These are phyloP conservation scores for Flaveria trinervia DNA, from an alignment of 129 eudicot genomes.

Conservation along the genomic window DNA sequence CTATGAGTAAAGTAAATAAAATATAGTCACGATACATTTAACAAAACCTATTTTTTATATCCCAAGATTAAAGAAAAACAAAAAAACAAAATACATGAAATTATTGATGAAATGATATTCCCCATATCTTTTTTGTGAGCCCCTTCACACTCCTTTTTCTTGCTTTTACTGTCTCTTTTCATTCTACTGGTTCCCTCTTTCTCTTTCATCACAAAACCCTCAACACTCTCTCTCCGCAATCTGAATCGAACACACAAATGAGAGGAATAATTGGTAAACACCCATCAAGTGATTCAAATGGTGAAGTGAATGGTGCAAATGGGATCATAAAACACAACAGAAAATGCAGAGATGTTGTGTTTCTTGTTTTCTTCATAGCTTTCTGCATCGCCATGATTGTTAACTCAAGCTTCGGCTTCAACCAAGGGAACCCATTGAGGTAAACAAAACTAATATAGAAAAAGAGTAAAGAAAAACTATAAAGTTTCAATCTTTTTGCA, in stretches of 20 bases:
- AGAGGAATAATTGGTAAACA: constrained; percentile 80
- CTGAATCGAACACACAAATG: constrained; percentile 38
- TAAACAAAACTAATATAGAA: constrained; percentile 10
- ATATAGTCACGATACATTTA: no score
- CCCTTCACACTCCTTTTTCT: constrained; percentile 35
- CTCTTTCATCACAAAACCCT: constrained; percentile 41
- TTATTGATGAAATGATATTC: constrained; percentile 38
- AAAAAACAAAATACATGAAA: constrained; percentile 2
- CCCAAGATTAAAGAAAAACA: constrained; percentile 8
- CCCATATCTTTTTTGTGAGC: constrained; percentile 42
- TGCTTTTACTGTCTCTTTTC: constrained; percentile 33
- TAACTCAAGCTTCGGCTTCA: constrained; percentile 89
- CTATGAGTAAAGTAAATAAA: no score
- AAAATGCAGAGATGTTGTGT: constrained; percentile 89
- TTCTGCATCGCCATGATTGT: constrained; percentile 99
- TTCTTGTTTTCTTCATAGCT: constrained; percentile 81
- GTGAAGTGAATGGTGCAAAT: constrained; percentile 42
- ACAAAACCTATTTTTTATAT: neutral
- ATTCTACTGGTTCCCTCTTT: constrained; percentile 27
- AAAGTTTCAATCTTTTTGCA: constrained; percentile 17
- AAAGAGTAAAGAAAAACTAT: neutral
- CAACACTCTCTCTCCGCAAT: constrained; percentile 23
- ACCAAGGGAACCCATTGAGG: constrained; percentile 96
- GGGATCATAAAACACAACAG: constrained; percentile 83
- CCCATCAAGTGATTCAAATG: constrained; percentile 77